These are phyloP conservation scores for Stevia rebaudiana DNA, from an alignment of 140 eudicot species.

Conservation along the genomic window DNA sequence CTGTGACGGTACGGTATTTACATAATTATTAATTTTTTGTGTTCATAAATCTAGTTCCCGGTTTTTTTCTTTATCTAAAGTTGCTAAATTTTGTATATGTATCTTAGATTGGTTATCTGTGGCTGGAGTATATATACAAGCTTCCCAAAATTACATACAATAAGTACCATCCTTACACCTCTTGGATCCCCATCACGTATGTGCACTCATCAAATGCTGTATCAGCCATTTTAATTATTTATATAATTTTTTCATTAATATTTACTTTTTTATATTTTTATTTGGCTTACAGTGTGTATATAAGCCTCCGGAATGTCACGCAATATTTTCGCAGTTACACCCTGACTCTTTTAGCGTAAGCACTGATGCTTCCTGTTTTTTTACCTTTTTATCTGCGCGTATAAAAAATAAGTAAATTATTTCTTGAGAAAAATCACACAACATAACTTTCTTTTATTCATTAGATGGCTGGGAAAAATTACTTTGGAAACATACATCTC, in stretches of 20 bases:
- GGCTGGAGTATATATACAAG: conserved; percentile 85
- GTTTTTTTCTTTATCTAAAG: not conserved
- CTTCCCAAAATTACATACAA: conserved; percentile 78
- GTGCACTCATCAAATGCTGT: conserved; percentile 1
- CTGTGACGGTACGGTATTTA: conserved; percentile 64
- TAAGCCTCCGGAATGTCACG: conserved; percentile 70
- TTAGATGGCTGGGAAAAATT: conserved; percentile 81
- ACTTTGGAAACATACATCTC: conserved; percentile 84
- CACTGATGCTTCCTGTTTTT: conserved; percentile 8
- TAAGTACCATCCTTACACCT: conserved; percentile 89
- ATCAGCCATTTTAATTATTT: not conserved
- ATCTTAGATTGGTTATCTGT: conserved; percentile 70
- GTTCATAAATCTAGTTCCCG: not conserved
- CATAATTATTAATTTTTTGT: not conserved
- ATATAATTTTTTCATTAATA: not conserved
- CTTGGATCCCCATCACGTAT: conserved; percentile 95
- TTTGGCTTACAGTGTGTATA: conserved; percentile 59
- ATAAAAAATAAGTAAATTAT: not conserved
- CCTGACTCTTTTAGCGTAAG: conserved; percentile 88
- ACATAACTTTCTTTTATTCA: not conserved
- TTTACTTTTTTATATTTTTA: not conserved
- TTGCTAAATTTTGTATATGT: not conserved
- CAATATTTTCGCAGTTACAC: conserved; percentile 63
- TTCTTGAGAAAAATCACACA: conserved; percentile 1
- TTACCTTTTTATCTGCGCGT: conserved; percentile 3